Base-by-base conservation (phyloP, 495 filamentous ascomycete species). In the Pseudoneurospora amorphoporcata region DNA sequence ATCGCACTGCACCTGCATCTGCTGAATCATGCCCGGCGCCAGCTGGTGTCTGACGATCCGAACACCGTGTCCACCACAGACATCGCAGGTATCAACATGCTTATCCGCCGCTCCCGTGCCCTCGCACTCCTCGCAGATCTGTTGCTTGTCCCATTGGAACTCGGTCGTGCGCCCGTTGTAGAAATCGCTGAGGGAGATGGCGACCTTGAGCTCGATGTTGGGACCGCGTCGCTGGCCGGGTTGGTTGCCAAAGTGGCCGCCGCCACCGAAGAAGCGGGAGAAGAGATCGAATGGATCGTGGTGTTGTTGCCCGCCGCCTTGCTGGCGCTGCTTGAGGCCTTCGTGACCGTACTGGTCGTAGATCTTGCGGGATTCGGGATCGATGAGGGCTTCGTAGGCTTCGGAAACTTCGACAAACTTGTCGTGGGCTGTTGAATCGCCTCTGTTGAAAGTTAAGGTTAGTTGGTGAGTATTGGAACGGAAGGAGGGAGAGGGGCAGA, bases 271-370 rank as follows among this genome's bases (percentile, higher is more conserved):
- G 88, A 99, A 98, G 69, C 94, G 92, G 68, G 90, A 93, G 86
- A 99, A 99, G 35, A 99, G 83, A 79, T 99, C 95, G 83, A 99
- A 98, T 19, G 95, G 95, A 79, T 99, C 94, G 81, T 97, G 91
- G 79, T 95, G 90, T 69, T 86, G 84, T 8, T 86, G 85, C 35
- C 86, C 86, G 4, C 89, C 87, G 74, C 91, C 88, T 73, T 92
- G 88, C 75, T 94, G 72, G 71, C 75, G 94, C 79, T 95, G 91
- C 75, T 93, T 88, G 42, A 98, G 84, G 8, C 94, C 95, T 69
- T 97, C 94, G 76, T 97, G 92, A 68, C 95, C 95, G 81, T 96
- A 92, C 78, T 95, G 92, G 81, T 99, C 94, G 87, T 99, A 99
- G 79, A 98, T 92, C 72, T 91, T 89, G 71, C 95, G 93, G 29